phyloP scores from a whole-genome alignment of 2,329 filamentous ascomycete genomes.

The Emergomyces orientalis region DNA sequence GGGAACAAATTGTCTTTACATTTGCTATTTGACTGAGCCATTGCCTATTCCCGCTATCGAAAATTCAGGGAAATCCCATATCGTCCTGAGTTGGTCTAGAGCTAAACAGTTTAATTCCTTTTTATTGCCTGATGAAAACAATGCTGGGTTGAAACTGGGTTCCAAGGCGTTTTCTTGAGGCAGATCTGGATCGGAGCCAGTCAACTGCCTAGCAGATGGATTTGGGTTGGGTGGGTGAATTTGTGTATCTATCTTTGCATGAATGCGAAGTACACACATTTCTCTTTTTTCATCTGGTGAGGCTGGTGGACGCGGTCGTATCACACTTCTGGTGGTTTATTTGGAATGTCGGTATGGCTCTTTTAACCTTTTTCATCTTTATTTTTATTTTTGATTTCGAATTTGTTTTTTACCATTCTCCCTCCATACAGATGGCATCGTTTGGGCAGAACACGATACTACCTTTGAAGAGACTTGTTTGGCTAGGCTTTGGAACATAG shows the following conservation, averaged over 20 bases:
- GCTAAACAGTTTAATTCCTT: no score
- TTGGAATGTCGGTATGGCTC: not conserved
- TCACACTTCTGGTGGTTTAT: not conserved
- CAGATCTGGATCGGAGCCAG: not conserved
- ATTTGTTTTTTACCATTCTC: not conserved
- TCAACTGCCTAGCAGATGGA: not conserved
- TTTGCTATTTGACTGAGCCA: no score
- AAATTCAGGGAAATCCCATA: not conserved
- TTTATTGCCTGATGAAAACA: not conserved
- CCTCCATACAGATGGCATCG: not conserved
- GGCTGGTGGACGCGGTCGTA: not conserved
- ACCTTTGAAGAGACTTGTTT: no score
- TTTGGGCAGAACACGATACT: no score
- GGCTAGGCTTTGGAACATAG: not conserved
- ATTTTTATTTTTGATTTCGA: not conserved
- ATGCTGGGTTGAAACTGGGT: not conserved
- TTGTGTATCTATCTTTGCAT: not conserved
- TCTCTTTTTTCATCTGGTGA: not conserved
- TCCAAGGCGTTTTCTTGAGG: not conserved
- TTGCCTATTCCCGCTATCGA: not conserved
- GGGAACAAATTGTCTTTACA: no score
- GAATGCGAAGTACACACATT: not conserved
- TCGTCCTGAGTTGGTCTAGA: no score
- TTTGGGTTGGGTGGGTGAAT: not conserved
- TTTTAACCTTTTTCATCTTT: not conserved